Evolutionary conservation across 2,329 filamentous ascomycete species (phyloP).

Genomic region (Cytospora mali): DNA sequence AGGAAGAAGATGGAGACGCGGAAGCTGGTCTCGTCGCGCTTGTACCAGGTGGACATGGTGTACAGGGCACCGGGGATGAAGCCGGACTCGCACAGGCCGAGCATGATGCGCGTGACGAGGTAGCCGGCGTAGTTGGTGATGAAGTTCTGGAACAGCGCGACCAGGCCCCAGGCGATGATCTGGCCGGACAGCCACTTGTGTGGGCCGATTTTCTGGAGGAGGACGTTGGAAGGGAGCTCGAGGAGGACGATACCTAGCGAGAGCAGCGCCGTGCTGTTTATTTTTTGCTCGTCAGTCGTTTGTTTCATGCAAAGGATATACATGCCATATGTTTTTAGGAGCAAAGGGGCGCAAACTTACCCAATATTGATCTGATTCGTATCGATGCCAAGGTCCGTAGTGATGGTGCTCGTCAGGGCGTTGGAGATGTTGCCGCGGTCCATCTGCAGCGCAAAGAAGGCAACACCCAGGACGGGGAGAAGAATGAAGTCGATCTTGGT

Average conservation of each 20-base stretch:
- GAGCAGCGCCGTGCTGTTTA: conserved; percentile 50
- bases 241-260: conserved; percentile 51
- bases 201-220: conserved; percentile 37
- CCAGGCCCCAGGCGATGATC: conserved; percentile 46
- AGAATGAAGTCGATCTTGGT: conserved; percentile 48
- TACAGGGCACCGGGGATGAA: conserved; percentile 44
- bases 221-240: conserved; percentile 52
- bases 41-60: conserved; percentile 47
- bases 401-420: conserved; percentile 51
- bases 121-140: conserved; percentile 34
- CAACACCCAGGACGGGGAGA: conserved; percentile 49
- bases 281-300: background rate
- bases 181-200: conserved; percentile 38
- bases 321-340: background rate
- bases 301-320: background rate
- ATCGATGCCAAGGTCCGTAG: conserved; percentile 51
- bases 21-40: conserved; percentile 43
- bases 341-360: background rate
- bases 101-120: conserved; percentile 33
- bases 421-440: conserved; percentile 46
- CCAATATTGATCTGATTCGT: conserved; percentile 54
- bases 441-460: conserved; percentile 48
- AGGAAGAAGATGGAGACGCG: conserved; percentile 46
- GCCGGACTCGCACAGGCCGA: conserved; percentile 34
- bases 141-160: conserved; percentile 45